Conservation (phyloP, 1,284 basidiomycete genomes). For the Cutaneotrichosporon sp. region DNA sequence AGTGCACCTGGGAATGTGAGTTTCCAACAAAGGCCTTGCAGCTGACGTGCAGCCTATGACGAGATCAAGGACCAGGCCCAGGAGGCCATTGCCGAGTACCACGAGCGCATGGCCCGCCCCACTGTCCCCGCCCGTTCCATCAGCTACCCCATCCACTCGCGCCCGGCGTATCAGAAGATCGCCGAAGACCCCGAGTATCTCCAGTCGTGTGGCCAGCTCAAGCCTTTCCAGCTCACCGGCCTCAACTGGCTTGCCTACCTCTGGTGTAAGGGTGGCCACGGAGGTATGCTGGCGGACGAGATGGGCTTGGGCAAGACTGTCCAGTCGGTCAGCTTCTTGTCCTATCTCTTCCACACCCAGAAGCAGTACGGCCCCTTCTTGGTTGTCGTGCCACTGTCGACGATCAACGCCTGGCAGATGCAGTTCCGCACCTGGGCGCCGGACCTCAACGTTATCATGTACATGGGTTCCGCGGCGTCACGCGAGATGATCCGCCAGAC, state of each 20-base stretch:
- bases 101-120: slow-evolving; percentile 72
- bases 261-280: slow-evolving; percentile 93
- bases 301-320: slow-evolving; percentile 99
- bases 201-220: slow-evolving; percentile 78
- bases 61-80: slow-evolving; percentile 67
- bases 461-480: slow-evolving; percentile 86
- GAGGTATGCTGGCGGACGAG: slow-evolving; percentile 92
- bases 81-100: slow-evolving; percentile 77
- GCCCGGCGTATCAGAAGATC: slow-evolving; percentile 85
- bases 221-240: slow-evolving; percentile 98
- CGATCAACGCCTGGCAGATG: slow-evolving; percentile 96
- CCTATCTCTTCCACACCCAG: slow-evolving; percentile 90
- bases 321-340: slow-evolving; percentile 93
- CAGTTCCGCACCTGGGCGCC: slow-evolving; percentile 97
- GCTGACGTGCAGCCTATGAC: slow-evolving; percentile 55
- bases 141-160: slow-evolving; percentile 66
- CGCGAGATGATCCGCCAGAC: slow-evolving; percentile 89
- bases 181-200: slow-evolving; percentile 90
- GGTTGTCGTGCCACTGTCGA: slow-evolving; percentile 96
- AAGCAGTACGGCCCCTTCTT: slow-evolving; percentile 96
- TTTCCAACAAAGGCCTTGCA: not conserved
- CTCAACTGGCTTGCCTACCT: slow-evolving; percentile 98
- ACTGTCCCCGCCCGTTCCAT: slow-evolving; percentile 86
- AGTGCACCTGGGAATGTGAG: slow-evolving; percentile 93
- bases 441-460: slow-evolving; percentile 94